Evolutionary conservation across 1,284 basidiomycete species (phyloP), one percentile per base, ranked within the genome.

Genomic region (Phellinidium pouzarii): DNA sequence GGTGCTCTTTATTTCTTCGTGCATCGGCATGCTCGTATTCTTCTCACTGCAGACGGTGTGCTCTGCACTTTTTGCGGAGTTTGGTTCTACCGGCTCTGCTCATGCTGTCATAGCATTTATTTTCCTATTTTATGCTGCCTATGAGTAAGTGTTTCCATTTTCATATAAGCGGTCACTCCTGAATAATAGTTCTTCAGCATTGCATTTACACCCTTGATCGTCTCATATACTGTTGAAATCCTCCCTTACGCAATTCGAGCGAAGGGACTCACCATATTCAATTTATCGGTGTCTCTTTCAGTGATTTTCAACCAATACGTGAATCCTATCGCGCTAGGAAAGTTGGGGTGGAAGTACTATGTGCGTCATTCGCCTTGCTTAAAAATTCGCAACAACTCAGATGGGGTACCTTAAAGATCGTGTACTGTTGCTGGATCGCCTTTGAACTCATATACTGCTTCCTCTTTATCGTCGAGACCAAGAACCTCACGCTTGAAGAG

Each of bases 261-360:
- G 45, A 89, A 89, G 72, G 87, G 87, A 52, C 79, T 90, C 70
- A 86, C 76, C 59, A 64, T 89, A 47, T 83, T 86, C 71, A 81
- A 77, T 69, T 80, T 87, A 58, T 68, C 75, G 54, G 77, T 85
- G 60, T 82, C 81, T 12, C 52, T 80, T 25, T 77, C 84, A 0
- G 76, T 86, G 58, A 80, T 84, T 58, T 87, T 89, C 72, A 90
- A 89, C 66, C 85, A 89, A 66, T 90, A 87, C 62, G 79, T 84
- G 64, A 91, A 90, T 71, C 87, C 87, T 11, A 76, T 90, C 60
- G 85, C 84, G 7, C 72, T 83, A 44, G 67, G 27, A 26, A 64
- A 61, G 34, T 68, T 87, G 48, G 68, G 64, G 43, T 89, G 87
- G 87, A 84, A 78, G 61, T 83, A 81, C 68, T 81, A 79, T 59